Base-by-base conservation (phyloP, 306 rosid genomes). In the Ormosia emarginata region DNA sequence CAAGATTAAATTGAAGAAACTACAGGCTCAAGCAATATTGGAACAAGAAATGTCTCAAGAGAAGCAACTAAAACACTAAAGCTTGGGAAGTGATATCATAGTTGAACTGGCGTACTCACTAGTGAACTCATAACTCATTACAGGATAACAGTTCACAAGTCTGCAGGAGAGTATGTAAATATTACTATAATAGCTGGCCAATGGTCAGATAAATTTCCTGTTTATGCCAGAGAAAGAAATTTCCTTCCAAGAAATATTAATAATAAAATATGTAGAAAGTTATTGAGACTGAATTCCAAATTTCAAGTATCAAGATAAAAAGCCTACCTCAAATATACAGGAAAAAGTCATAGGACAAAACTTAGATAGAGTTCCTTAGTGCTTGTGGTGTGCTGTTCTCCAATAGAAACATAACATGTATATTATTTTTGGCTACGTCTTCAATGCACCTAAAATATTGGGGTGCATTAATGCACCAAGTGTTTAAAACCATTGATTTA, bases 71-170 rank as follows among this genome's bases (percentile, higher is more conserved):
- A 76, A 50, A 40, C 13, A 63, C 33, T 49, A 39, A 12, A 63
- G 79, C 29, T 52, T 15, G 24, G 40, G 17, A 67, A 40, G 64
- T 4, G 1, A 74, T 41, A 62, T 75, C 70, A 61, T 13, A 32
- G 37, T 68, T 71, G 37, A 61, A 61, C 71, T 44, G 57, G 37
- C 55, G 64, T 66, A 75, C 34, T 69, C 71, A 29, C 71, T 44
- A 67, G 37, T 66, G 71, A 74, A 75, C 34, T 69, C 71, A 29
- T 29, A 29, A 81, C 44, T 11, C 79, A 62, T 57, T 44, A 74
- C 73, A 57, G 7, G 64, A 50, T 68, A 44, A 57, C 64, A 47
- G 63, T 8, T 33, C 49, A 46, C 55, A 46, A 43, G 33, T 74
- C 67, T 7, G 58, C 14, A 67, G 49, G 17, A 36, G 47, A n/a